These are phyloP conservation scores for Lathyrus sativus DNA, from an alignment of 306 rosid species.

Conservation along the genomic window DNA sequence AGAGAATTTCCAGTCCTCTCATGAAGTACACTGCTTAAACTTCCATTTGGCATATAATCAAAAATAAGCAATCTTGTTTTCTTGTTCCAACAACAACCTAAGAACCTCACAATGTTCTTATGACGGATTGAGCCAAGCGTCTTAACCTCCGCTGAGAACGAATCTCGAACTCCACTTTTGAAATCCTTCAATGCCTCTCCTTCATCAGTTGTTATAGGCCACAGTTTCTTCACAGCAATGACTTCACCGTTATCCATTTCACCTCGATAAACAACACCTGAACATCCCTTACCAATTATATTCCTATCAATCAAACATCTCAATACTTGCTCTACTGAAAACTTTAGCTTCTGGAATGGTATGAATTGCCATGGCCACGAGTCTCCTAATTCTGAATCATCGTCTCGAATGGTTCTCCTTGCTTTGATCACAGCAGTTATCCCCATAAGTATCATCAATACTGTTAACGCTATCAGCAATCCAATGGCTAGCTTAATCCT, in stretches of 20 bases:
- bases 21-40: conserved; percentile 79
- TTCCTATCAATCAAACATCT: conserved; percentile 74
- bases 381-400: conserved; percentile 79
- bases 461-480: conserved; percentile 64
- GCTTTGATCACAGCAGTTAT: conserved; percentile 78
- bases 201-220: conserved; percentile 66
- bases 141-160: conserved; percentile 81
- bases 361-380: conserved; percentile 92
- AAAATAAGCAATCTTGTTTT: conserved; percentile 80
- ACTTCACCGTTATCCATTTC: conserved; percentile 73
- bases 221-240: conserved; percentile 92
- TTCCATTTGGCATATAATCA: conserved; percentile 95
- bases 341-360: conserved; percentile 88
- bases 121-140: conserved; percentile 88
- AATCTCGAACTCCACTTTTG: conserved; percentile 73
- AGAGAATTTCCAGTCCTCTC: conserved; percentile 72
- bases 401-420: conserved; percentile 52
- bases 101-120: conserved; percentile 87
- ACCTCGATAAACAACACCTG: conserved; percentile 88
- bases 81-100: conserved; percentile 83
- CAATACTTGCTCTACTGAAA: conserved; percentile 75
- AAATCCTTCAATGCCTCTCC: conserved; percentile 56
- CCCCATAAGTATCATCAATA: conserved; percentile 74
- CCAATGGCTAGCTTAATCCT: conserved; percentile 76
- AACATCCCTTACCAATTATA: conserved; percentile 86